A percentile compares a stretch with the other conserved stretches of the same genome.
These are phyloP conservation scores for Datura wrightii DNA, from an alignment of 257 asterid genomes.

Conservation along the genomic window DNA sequence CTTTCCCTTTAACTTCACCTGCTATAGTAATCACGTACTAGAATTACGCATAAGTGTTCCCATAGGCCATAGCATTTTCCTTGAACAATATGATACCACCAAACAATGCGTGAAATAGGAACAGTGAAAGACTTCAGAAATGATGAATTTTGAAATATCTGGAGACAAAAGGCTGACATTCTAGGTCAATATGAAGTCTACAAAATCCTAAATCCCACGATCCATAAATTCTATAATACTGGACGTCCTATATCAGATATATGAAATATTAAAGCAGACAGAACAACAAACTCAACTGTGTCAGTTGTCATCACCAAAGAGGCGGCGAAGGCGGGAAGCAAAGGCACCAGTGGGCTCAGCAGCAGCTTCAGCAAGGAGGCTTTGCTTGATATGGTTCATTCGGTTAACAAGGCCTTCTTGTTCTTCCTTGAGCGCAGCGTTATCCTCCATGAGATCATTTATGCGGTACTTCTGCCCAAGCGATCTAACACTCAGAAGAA, in stretches of 20 bases:
- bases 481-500: slow-evolving; percentile 69
- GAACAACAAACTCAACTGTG: slow-evolving; percentile 6
- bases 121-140: background rate
- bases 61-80: background rate
- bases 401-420: slow-evolving; percentile 57
- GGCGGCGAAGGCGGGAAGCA: slow-evolving; percentile 74
- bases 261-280: background rate
- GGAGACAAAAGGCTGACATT: background rate
- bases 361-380: slow-evolving; percentile 76
- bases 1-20: background rate
- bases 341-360: slow-evolving; percentile 74
- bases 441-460: slow-evolving; percentile 64
- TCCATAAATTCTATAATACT: background rate
- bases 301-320: slow-evolving; percentile 62
- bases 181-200: background rate
- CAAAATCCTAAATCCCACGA: background rate
- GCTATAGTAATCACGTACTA: background rate
- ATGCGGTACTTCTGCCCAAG: slow-evolving; percentile 81
- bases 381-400: slow-evolving; percentile 63
- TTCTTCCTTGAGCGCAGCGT: slow-evolving; percentile 59
- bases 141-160: background rate
- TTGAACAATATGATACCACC: background rate
- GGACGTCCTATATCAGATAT: background rate
- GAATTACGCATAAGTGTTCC: background rate
- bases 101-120: background rate